These are phyloP conservation scores for Pseudocercospora macadamiae DNA, from an alignment of 2,329 filamentous ascomycete species.

Conservation along the genomic window DNA sequence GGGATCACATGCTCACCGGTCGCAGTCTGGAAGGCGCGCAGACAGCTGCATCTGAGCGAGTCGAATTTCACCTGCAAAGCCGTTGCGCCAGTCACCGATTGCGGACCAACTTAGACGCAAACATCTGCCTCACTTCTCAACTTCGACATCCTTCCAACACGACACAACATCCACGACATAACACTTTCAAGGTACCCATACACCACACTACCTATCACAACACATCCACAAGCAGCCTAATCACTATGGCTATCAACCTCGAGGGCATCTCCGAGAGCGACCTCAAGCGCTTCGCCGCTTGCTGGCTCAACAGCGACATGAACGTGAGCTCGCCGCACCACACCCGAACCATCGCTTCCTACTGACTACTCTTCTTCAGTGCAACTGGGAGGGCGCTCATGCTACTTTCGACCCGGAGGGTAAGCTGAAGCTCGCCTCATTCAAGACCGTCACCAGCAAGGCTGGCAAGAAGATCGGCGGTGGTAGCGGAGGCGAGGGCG, in stretches of 20 bases:
- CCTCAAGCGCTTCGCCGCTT: conserved; percentile 26
- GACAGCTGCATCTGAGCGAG: conserved; percentile 9
- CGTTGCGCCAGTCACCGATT: not conserved
- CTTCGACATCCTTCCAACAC: not conserved
- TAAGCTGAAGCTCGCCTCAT: conserved; percentile 25
- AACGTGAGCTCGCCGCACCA: not conserved
- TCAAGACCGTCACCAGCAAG: conserved; percentile 23
- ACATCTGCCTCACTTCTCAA: conserved; percentile 8
- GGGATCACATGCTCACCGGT: not conserved
- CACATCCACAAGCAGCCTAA: not conserved
- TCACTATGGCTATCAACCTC: conserved; percentile 16
- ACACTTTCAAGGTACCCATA: not conserved
- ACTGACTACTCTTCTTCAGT: conserved; percentile 9
- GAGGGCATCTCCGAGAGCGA: conserved; percentile 13
- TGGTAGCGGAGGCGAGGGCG: not conserved
- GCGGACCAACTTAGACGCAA: not conserved
- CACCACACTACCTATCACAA: not conserved
- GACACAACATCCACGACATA: conserved; percentile 3
- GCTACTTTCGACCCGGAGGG: conserved; percentile 19
- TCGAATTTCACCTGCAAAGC: not conserved
- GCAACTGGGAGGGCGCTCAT: conserved; percentile 22
- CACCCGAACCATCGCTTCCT: not conserved
- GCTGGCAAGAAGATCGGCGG: conserved; percentile 1
- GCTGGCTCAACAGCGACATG: conserved; percentile 19
- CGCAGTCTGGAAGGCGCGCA: conserved; percentile 1